Percentiles rank a stretch among this genome's conserved stretches.
Conservation (phyloP, 2,329 filamentous ascomycete genomes). For the Didymosphaeria variabile region DNA sequence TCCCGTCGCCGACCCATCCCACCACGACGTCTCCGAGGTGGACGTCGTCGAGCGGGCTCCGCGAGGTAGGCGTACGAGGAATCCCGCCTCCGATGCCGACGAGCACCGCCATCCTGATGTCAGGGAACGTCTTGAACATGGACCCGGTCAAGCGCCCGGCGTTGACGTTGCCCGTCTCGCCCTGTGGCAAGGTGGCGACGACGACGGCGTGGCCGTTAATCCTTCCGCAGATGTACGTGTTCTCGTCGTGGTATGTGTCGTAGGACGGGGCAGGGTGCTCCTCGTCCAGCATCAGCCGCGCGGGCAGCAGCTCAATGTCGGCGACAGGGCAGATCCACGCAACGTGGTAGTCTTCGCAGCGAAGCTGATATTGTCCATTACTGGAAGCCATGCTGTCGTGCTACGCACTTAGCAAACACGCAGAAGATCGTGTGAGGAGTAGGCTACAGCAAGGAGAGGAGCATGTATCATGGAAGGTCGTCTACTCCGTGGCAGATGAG, state of each 20-base stretch:
- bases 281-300: conserved; percentile 11
- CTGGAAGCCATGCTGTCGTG: no score
- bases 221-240: not conserved
- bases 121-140: conserved; percentile 9
- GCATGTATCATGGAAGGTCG: no score
- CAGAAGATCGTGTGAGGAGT: no score
- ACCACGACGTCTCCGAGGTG: conserved; percentile 17
- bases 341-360: not conserved
- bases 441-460: no score
- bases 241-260: conserved; percentile 9
- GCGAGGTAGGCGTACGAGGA: not conserved
- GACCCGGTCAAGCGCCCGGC: not conserved
- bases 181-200: not conserved
- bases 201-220: no score
- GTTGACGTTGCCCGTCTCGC: not conserved
- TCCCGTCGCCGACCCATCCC: conserved; percentile 15
- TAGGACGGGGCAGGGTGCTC: conserved; percentile 5
- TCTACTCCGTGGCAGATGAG: no score
- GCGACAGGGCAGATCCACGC: conserved; percentile 8
- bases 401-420: no score
- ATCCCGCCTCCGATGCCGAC: no score
- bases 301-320: conserved; percentile 13
- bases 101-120: not conserved
- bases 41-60: conserved; percentile 3
- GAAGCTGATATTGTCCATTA: not conserved